Conservation (phyloP, 257 asterid genomes). For the Fraxinus quadrangulata region DNA sequence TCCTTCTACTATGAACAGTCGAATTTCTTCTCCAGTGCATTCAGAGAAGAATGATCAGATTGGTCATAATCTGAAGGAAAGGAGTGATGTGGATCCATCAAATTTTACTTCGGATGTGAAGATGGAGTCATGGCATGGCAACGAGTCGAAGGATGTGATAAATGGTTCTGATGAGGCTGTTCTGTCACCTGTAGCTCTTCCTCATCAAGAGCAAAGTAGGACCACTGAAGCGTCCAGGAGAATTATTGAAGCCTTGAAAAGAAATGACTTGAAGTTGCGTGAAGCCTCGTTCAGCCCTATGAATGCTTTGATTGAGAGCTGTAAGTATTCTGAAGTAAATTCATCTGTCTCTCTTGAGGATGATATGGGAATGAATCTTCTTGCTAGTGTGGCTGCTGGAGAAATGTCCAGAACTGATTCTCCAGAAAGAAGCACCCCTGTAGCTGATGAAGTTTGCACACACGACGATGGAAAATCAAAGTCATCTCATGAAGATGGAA, state of each 20-base stretch:
- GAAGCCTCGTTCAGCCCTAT: conserved; percentile 53
- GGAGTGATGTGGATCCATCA: conserved; percentile 28
- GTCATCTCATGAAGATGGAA: conserved; percentile 25
- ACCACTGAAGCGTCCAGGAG: conserved; percentile 32
- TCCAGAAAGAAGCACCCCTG: conserved; percentile 35
- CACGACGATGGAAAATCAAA: conserved; percentile 41
- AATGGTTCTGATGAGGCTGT: conserved; percentile 37
- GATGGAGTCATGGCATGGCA: conserved; percentile 35
- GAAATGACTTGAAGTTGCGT: conserved; percentile 30
- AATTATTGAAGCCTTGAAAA: conserved; percentile 27
- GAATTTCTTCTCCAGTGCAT: conserved; percentile 48
- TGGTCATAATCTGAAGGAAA: conserved; percentile 36
- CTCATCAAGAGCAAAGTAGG: conserved; percentile 35
- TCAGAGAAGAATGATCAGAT: conserved; percentile 38
- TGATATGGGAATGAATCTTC: conserved; percentile 64
- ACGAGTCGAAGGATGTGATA: conserved; percentile 34
- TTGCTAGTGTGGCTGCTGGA: conserved; percentile 67
- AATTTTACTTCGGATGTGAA: conserved; percentile 30
- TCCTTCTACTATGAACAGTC: conserved; percentile 36
- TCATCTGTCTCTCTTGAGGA: conserved; percentile 49
- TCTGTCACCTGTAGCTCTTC: conserved; percentile 35
- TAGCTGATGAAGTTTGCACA: conserved; percentile 38
- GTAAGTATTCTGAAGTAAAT: conserved; percentile 54
- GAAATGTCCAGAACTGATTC: conserved; percentile 48
- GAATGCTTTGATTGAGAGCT: conserved; percentile 68